Base-by-base conservation (phyloP, 331 rosid genomes). In the Rhamnella rubrinervis region DNA sequence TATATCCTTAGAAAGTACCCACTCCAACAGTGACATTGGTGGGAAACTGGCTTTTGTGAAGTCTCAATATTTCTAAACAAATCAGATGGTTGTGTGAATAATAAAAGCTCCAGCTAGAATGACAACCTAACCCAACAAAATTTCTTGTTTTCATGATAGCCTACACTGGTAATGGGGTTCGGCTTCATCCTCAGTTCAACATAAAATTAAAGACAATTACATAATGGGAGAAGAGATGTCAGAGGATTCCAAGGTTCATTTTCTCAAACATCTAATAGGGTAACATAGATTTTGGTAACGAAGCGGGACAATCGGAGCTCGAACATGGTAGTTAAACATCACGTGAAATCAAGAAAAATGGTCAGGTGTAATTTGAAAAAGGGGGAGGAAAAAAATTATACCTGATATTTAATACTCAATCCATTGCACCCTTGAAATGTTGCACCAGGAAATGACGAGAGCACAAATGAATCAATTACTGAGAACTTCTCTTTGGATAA, bases 341-440 rank as follows among this genome's bases (percentile, higher is more conserved):
- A 6, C 6, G 47, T 31, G 5, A 21, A 49, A 15, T 55, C 52
- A 17, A 41, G 6, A 20, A 57, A 41, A 59, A 70, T 35, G 44
- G 47, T 19, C 3, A 68, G 11, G 18, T 49, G 4, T 17, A 61
- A 51, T 37, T 50, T 17, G 23, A 4, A 52, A 52, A 52, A 17
- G 19, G 19, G 44, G 44, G 21, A 2, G 6, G 52, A 25, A 62
- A 40, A 38, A 18, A 68, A 49, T 57, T 57, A 6, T 89, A 88
- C 98, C 98, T 92, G 96, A 83, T 92, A 92, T 83, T 86, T 84
- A 71, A 83, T 83, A 73, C 89, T 86, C 79, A 89, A 81, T 19
- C 96, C 98, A 60, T 89, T 92, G 81, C 82, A 79, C 6, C 88
- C 90, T 71, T 82, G 88, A 59, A 85, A 86, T 49, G 69, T 76